Evolutionary conservation across 345 rosid species (phyloP).

Genomic region (Gossypium sturtianum): DNA sequence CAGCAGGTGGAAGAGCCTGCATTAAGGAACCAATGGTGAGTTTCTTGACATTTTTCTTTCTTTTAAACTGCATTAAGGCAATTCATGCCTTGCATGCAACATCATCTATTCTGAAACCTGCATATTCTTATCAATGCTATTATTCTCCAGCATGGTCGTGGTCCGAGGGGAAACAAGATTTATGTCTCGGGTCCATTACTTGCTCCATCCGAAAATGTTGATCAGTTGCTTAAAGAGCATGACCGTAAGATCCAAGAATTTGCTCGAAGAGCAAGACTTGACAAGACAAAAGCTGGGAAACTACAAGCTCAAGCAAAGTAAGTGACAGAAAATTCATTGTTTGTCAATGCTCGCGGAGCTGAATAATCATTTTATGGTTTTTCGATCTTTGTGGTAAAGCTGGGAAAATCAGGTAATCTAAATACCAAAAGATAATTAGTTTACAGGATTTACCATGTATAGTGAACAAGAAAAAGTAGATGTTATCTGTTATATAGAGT

Average conservation of each 20-base stretch:
- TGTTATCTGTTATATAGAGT: neutral
- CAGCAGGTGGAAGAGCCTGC: constrained; percentile 28
- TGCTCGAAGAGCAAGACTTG: constrained; percentile 44
- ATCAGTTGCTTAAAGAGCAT: constrained; percentile 83
- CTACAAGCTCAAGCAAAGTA: constrained; percentile 15
- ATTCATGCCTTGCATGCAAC: neutral
- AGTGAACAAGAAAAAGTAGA: neutral
- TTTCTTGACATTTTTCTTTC: constrained; percentile 1
- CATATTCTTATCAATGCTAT: constrained; percentile 8
- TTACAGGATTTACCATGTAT: constrained; percentile 4
- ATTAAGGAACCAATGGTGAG: constrained; percentile 43
- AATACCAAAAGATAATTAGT: neutral
- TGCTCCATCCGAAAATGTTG: constrained; percentile 70
- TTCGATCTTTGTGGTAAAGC: too few relatives aligned
- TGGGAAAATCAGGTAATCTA: too few relatives aligned
- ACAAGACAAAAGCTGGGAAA: constrained; percentile 32
- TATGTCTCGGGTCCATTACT: constrained; percentile 83
- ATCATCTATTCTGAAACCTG: neutral
- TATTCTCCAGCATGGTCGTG: constrained; percentile 41
- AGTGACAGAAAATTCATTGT: constrained; percentile 7
- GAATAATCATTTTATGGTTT: neutral
- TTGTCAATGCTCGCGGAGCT: constrained; percentile 7
- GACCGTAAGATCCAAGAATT: constrained; percentile 69
- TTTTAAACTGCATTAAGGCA: neutral
- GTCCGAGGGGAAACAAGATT: constrained; percentile 61